Percentiles rank a stretch among this genome's conserved stretches.
These are phyloP conservation scores for Xylaria castorea DNA, from an alignment of 495 filamentous ascomycete species.

Conservation along the genomic window DNA sequence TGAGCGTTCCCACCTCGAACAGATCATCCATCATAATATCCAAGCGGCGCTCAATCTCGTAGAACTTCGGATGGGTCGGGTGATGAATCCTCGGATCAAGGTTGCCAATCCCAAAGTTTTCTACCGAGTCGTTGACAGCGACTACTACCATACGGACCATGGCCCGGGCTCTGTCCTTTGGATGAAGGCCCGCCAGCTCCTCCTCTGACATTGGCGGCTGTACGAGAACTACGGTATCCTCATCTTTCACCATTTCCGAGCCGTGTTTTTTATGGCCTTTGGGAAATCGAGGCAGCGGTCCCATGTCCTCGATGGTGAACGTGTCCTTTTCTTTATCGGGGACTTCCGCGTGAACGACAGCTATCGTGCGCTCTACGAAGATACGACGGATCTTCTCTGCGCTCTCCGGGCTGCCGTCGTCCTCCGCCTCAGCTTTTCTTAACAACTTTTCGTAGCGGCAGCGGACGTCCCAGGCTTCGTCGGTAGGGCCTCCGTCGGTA, in stretches of 20 bases:
- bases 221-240: not conserved
- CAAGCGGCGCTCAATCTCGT: not conserved
- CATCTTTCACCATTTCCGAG: not conserved
- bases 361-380: not conserved
- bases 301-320: not conserved
- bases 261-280: not conserved
- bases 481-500: not conserved
- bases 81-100: not conserved
- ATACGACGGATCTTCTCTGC: not conserved
- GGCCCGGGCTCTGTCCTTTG: not conserved
- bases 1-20: not conserved
- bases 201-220: not conserved
- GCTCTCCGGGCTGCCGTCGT: slow-evolving; percentile 16
- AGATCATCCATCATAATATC: not conserved
- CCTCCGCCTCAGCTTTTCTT: not conserved
- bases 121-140: not conserved
- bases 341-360: not conserved
- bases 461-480: not conserved
- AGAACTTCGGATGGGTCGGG: not conserved
- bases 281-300: slow-evolving; percentile 1
- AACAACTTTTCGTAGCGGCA: not conserved
- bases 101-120: not conserved
- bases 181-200: not conserved
- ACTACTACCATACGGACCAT: not conserved
- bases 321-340: not conserved